These are phyloP conservation scores for Botryotinia narcissicola DNA, from an alignment of 2,329 filamentous ascomycete species.

Conservation along the genomic window DNA sequence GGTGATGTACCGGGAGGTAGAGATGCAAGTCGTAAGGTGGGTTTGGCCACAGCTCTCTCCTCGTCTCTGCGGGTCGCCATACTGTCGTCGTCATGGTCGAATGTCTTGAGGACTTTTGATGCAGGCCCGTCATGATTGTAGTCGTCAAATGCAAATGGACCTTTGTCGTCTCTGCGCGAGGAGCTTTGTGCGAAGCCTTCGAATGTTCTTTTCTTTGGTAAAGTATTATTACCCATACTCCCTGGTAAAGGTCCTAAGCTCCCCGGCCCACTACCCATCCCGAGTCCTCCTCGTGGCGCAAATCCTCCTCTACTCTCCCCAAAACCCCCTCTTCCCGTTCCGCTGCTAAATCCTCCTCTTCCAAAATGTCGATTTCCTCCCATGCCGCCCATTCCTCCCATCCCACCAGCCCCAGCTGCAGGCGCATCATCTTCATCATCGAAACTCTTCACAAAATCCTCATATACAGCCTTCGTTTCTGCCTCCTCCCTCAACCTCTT, in stretches of 20 bases:
- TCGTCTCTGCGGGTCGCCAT: constrained; percentile 47
- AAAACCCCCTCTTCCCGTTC: constrained; percentile 37
- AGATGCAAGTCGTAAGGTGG: constrained; percentile 60
- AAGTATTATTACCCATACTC: constrained; percentile 40
- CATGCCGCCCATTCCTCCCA: constrained; percentile 30
- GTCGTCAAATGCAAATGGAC: constrained; percentile 38
- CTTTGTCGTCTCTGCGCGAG: constrained; percentile 38
- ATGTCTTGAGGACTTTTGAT: constrained; percentile 33
- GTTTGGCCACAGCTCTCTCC: constrained; percentile 56
- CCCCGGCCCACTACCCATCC: constrained; percentile 54
- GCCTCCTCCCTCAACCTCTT: constrained; percentile 81
- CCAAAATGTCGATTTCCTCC: constrained; percentile 33
- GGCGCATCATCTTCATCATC: constrained; percentile 52
- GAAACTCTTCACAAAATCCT: constrained; percentile 83
- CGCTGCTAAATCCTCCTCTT: constrained; percentile 26
- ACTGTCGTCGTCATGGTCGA: constrained; percentile 44
- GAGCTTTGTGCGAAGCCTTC: constrained; percentile 44
- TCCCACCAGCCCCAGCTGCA: constrained; percentile 23
- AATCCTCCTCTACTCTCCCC: constrained; percentile 37
- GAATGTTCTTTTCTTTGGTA: constrained; percentile 52
- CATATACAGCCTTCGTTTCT: constrained; percentile 82
- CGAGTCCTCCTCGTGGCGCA: constrained; percentile 8
- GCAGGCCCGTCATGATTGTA: constrained; percentile 33
- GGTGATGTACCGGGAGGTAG: constrained; percentile 60
- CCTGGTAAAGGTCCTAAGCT: constrained; percentile 55